A percentile compares a stretch with the other conserved stretches of the same genome.
Conservation (phyloP, 305 asterid species). For the Fraxinus greggii region DNA sequence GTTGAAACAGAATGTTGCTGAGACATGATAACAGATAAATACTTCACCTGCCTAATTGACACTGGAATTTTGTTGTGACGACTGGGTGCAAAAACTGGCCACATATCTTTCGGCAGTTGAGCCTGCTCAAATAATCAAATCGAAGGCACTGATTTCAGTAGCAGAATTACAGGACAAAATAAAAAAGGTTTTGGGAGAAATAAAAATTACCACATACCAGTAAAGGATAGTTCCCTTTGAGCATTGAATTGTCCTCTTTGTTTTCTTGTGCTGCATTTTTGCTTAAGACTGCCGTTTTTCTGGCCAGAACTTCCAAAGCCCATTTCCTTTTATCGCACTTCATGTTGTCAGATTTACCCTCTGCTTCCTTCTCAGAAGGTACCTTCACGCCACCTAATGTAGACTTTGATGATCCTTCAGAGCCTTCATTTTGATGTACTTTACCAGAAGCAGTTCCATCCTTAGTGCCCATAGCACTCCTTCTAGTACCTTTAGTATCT, state of each 20-base stretch:
- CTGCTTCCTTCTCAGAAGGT: constrained; percentile 47
- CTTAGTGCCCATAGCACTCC: constrained; percentile 38
- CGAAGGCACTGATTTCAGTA: constrained; percentile 20
- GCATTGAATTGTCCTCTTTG: constrained; percentile 51
- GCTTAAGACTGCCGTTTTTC: constrained; percentile 60
- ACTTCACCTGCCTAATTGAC: constrained; percentile 80
- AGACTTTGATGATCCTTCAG: constrained; percentile 36
- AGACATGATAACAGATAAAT: constrained; percentile 16
- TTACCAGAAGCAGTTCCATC: constrained; percentile 43
- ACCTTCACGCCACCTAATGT: constrained; percentile 34
- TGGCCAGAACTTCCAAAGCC: constrained; percentile 94
- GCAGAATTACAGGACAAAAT: constrained; percentile 22
- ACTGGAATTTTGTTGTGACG: constrained; percentile 75
- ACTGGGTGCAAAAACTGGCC: constrained; percentile 74
- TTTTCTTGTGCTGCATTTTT: constrained; percentile 53
- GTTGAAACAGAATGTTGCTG: constrained; percentile 14
- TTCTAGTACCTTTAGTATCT: constrained; percentile 42
- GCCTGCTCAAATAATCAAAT: constrained; percentile 54
- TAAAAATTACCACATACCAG: constrained; percentile 45
- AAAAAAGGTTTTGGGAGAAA: constrained; percentile 19
- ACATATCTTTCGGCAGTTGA: constrained; percentile 89
- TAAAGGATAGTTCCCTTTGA: constrained; percentile 68
- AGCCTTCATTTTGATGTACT: constrained; percentile 34
- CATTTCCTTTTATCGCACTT: constrained; percentile 85
- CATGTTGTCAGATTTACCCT: constrained; percentile 37